Evolutionary conservation across 2,329 filamentous ascomycete species (phyloP).

Genomic region (Aspergillus thermomutatus): DNA sequence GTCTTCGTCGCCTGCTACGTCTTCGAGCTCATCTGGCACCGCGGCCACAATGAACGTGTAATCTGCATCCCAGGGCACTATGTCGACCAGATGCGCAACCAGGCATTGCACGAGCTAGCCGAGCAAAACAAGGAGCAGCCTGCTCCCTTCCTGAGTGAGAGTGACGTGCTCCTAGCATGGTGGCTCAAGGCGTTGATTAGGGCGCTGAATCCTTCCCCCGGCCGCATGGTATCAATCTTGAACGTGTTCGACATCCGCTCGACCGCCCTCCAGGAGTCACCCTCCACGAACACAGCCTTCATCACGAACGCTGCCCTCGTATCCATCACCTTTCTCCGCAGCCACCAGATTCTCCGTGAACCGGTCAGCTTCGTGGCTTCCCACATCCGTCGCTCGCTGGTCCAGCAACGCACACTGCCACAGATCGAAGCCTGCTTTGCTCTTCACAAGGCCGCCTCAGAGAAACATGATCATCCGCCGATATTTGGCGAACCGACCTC

Average conservation of each 20-base stretch:
- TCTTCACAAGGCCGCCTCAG: background rate
- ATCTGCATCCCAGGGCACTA: constrained; percentile 39
- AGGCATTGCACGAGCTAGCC: constrained; percentile 8
- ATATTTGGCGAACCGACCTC: constrained; percentile 31
- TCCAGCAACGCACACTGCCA: constrained; percentile 6
- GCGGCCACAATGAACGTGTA: constrained; percentile 30
- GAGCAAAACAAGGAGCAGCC: constrained; percentile 3
- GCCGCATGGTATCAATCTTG: constrained; percentile 30
- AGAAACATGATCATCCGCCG: constrained; percentile 22
- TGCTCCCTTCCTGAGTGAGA: constrained; percentile 43
- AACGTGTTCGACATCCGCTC: constrained; percentile 40
- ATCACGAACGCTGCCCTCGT: constrained; percentile 16
- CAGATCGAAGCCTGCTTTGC: constrained; percentile 8
- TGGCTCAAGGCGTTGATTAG: constrained; percentile 25
- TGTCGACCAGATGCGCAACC: constrained; percentile 27
- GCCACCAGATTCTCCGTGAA: constrained; percentile 4
- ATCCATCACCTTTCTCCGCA: background rate
- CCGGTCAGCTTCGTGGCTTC: constrained; percentile 10
- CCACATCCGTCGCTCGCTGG: constrained; percentile 8
- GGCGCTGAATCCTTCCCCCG: constrained; percentile 17
- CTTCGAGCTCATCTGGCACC: constrained; percentile 30
- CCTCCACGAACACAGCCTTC: constrained; percentile 20
- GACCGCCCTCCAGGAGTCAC: constrained; percentile 22
- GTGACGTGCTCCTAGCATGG: constrained; percentile 47
- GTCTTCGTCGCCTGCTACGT: constrained; percentile 32